A percentile compares a stretch with the other conserved stretches of the same genome.
These are phyloP conservation scores for Breynia disticha DNA, from an alignment of 441 rosid genomes.

Conservation along the genomic window DNA sequence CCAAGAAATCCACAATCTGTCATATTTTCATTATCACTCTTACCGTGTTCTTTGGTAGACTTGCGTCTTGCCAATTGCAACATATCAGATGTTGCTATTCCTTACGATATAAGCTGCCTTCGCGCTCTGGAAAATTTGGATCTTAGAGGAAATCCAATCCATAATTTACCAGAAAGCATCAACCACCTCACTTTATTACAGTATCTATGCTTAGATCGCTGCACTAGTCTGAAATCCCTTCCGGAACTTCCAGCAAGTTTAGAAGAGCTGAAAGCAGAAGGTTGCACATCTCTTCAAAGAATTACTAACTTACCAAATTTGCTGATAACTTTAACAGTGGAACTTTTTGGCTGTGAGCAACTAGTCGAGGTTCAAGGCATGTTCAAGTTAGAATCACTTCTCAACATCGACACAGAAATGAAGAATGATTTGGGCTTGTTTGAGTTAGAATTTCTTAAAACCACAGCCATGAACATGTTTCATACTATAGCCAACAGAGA, in stretches of 20 bases:
- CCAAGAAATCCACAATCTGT: not conserved
- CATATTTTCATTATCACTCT: not conserved
- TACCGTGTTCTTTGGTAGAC: conserved; percentile 1
- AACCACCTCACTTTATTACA: not conserved
- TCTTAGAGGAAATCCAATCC: conserved; percentile 10
- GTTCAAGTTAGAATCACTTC: conserved; percentile 13
- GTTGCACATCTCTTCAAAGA: conserved; percentile 17
- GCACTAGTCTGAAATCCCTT: conserved; percentile 6
- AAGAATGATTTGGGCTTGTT: conserved; percentile 6
- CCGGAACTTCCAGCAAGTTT: conserved; percentile 16
- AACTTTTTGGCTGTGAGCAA: conserved; percentile 13
- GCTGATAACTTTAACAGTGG: conserved; percentile 2
- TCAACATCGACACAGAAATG: conserved; percentile 5
- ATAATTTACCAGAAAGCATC: conserved; percentile 8
- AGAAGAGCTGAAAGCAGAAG: conserved; percentile 9
- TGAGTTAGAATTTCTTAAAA: not conserved
- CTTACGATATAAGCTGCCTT: conserved; percentile 6
- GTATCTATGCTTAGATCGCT: not conserved
- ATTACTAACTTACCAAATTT: conserved; percentile 13
- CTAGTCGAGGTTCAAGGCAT: conserved; percentile 14
- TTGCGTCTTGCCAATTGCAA: conserved; percentile 8
- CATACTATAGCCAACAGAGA: conserved; percentile 6
- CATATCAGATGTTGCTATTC: not conserved
- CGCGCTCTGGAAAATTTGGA: conserved; percentile 2
- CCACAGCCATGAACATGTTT: conserved; percentile 7